phyloP scores from a whole-genome alignment of 371 early-diverging fungal species.

The Mortierella sp. region DNA sequence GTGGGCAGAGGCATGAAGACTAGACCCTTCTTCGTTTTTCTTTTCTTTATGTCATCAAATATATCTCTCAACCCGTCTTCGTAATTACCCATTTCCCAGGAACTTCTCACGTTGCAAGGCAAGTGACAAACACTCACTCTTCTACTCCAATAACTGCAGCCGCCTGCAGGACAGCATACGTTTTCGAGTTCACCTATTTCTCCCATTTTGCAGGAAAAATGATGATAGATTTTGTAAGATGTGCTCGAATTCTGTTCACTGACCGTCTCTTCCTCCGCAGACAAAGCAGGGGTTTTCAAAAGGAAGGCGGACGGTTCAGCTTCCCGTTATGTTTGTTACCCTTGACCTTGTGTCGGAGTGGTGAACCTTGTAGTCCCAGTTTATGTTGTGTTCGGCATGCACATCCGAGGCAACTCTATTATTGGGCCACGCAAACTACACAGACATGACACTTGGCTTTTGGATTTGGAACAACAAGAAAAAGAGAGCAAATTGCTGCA shows the following conservation, averaged over 20 bases:
- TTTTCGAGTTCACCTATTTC: background rate
- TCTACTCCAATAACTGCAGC: background rate
- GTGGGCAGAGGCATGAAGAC: background rate
- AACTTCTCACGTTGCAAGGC: background rate
- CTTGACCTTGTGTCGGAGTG: background rate
- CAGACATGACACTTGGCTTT: background rate
- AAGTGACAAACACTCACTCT: background rate
- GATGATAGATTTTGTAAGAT: background rate
- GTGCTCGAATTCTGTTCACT: background rate
- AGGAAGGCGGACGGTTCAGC: background rate
- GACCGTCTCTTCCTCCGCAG: background rate
- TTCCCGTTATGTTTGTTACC: background rate
- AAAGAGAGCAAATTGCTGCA: background rate
- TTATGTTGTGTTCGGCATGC: constrained; percentile 5
- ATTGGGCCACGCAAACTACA: constrained; percentile 1
- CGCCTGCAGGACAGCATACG: background rate
- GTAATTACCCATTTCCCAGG: background rate
- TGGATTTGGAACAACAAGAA: background rate
- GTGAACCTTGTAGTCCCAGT: background rate
- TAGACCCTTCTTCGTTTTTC: background rate
- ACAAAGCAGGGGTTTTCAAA: background rate
- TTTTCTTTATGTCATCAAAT: background rate
- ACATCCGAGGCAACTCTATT: constrained; percentile 6
- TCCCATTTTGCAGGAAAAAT: background rate
- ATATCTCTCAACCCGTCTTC: background rate